These are phyloP conservation scores for Atkinsonella hypoxylon DNA, from an alignment of 2,329 filamentous ascomycete species.

Conservation along the genomic window DNA sequence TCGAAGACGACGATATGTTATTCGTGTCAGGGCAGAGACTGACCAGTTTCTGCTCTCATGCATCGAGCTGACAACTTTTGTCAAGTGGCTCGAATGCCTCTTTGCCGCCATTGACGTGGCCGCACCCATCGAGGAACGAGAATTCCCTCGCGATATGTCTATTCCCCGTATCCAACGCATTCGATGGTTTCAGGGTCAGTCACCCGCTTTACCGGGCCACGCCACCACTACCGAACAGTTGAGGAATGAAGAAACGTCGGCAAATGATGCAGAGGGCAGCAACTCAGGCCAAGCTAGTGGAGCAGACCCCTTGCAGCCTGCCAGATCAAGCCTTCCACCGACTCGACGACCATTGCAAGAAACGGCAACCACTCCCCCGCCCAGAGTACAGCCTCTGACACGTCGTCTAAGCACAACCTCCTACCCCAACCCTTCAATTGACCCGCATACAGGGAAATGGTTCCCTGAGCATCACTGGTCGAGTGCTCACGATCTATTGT, in stretches of 20 bases:
- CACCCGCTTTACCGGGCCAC: conserved; percentile 14
- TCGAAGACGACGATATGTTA: conserved; percentile 39
- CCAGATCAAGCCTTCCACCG: conserved; percentile 5
- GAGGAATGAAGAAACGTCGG: conserved; percentile 4
- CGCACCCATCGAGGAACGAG: conserved; percentile 57
- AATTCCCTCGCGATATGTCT: conserved; percentile 49
- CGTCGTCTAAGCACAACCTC: conserved; percentile 33
- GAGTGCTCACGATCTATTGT: conserved; percentile 43
- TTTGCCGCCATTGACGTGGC: conserved; percentile 66
- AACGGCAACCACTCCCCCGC: conserved; percentile 12
- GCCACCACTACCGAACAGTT: not conserved
- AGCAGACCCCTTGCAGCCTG: not conserved
- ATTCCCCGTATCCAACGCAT: conserved; percentile 45
- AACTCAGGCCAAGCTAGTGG: not conserved
- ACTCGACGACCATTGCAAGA: conserved; percentile 2
- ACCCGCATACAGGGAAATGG: conserved; percentile 43
- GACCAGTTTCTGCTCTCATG: conserved; percentile 64
- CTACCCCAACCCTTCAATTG: conserved; percentile 32
- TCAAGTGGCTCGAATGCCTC: conserved; percentile 55
- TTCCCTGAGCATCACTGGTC: conserved; percentile 43
- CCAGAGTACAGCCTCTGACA: conserved; percentile 18
- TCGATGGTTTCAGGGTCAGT: conserved; percentile 34
- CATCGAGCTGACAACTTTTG: conserved; percentile 50
- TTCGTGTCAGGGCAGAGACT: conserved; percentile 60
- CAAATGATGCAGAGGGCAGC: not conserved